phyloP scores from a whole-genome alignment of 2,329 filamentous ascomycete species.

The Claviceps humidiphila region DNA sequence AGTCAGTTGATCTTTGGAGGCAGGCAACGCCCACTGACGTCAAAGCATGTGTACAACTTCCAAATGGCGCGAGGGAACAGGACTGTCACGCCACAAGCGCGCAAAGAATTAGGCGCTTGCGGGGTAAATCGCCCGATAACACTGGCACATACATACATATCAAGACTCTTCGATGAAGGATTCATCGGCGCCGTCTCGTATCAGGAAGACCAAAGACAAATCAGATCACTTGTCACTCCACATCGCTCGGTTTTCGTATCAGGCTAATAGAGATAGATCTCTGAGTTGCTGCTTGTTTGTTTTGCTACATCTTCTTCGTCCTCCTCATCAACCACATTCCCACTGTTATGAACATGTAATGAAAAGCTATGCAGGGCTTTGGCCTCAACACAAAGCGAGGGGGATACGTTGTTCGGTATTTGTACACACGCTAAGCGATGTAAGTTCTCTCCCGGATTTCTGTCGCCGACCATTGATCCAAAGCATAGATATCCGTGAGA shows the following conservation, averaged over 20 bases:
- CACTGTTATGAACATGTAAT: neutral
- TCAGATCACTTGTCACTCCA: neutral
- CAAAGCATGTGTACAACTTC: neutral
- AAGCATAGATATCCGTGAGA: too few relatives aligned
- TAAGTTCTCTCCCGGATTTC: too few relatives aligned
- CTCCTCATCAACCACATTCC: too few relatives aligned
- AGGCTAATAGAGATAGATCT: neutral
- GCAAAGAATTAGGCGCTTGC: neutral
- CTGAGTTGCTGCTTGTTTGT: neutral
- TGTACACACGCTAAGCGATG: neutral
- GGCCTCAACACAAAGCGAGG: neutral
- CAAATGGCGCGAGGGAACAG: neutral
- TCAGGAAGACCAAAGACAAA: neutral
- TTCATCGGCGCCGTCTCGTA: neutral
- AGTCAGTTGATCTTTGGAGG: neutral
- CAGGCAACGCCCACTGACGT: neutral
- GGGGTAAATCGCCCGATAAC: neutral
- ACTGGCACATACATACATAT: neutral
- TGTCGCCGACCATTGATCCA: too few relatives aligned
- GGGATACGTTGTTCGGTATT: neutral
- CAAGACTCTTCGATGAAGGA: neutral
- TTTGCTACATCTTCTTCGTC: too few relatives aligned
- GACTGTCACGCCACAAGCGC: neutral
- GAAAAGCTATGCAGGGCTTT: neutral
- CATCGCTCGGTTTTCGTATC: neutral